Base-by-base conservation (phyloP, 2,329 filamentous ascomycete genomes). In the Pseudocercospora fuligena region DNA sequence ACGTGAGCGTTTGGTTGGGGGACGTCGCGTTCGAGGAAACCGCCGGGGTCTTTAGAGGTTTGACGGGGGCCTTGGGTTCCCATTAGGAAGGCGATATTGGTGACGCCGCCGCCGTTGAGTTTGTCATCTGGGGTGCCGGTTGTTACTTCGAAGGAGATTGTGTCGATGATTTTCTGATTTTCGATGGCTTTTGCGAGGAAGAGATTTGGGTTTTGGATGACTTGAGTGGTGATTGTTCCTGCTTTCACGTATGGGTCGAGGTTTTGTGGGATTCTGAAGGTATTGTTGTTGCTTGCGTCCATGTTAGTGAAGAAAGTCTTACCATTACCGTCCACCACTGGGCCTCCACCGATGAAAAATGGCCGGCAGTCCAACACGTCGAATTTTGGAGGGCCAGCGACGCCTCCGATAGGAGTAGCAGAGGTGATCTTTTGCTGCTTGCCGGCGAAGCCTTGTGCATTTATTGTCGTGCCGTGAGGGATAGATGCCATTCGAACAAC, bases 391-490 rank as follows among this genome's bases (percentile, higher is more conserved):
- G 12, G 27, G 74, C 76, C 2, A 67, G 62, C 4, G 71, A 51
- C 47, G 3, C 47, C 73, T 5, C 63, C 21, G 51, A 69, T 69
- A 6, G 27, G 56, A 1, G 66, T 1, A 9, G 65, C 73, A 4
- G 61, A 19, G 3, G 75, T 58, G 6, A 19, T 40, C 23, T 16
- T 33, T 31, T 23, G 19, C 27, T 31, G 23, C 54, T 31, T 29
- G 23, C 29, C 72, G 7, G 64, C 66, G 9, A 78, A 70, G 19
- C 74, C 68, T 67, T 82, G 80, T 1, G 78, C 78, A 43, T 82
- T 82, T 73, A 83, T 81, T 6, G 79, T 81, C 0, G 80, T 81
- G 23, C 80, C 81, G 61, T 83, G 80, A 0, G 81, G 81, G 27
- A 82, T 82, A 2, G 79, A 79, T 3, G 73, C 81, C 79, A 83